Evolutionary conservation across 2,329 filamentous ascomycete genomes (phyloP), one percentile per base, ranked within the genome.

Genomic region (Chalaropsis ovoidea): DNA sequence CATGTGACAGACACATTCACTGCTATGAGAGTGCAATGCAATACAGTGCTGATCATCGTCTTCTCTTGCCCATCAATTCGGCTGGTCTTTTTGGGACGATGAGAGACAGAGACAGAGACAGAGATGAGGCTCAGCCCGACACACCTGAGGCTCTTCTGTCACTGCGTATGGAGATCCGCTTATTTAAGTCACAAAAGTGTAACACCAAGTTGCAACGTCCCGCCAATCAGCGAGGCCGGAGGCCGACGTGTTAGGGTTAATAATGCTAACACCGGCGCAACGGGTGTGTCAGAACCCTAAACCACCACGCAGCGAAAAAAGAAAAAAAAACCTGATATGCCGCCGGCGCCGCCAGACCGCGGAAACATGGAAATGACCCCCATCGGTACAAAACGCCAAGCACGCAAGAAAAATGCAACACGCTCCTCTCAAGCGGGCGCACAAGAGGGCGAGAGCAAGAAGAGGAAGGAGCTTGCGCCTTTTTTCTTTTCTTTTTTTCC

Each of bases 301-400:
- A 56, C 15, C 15, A n/a, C 3, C 43, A 43, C 2, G 17, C 17
- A 43, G 42, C 6, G 17, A 15, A n/a, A 31, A 19, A 10, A 19
- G 3, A 19, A 24, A 49, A 19, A n/a, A 49, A 24, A 47, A 47
- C 1, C 4, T 10, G 8, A 52, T 15, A 27, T 19, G 24, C 47
- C 24, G 24, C 47, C 15, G 24, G 7, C n/a, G 54, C 27, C 31
- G 54, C 17, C 54, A 58, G 24, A 58, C 54, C 42, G 43, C 61
- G 61, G 61, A 62, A 62, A 62, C 61, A 62, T 62, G 61, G 61
- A 62, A 49, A 19, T 22, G 27, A 7, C 22, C 54, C 54, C 15
- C 45, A 62, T 62, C 31, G 15, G 54, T 15, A 3, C 54, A 39
- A 58, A 39, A 58, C 15, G 54, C 54, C 27, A 58, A 58, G 54